Evolutionary conservation across 495 filamentous ascomycete species (phyloP).

Genomic region (Penicillium egyptiacum): DNA sequence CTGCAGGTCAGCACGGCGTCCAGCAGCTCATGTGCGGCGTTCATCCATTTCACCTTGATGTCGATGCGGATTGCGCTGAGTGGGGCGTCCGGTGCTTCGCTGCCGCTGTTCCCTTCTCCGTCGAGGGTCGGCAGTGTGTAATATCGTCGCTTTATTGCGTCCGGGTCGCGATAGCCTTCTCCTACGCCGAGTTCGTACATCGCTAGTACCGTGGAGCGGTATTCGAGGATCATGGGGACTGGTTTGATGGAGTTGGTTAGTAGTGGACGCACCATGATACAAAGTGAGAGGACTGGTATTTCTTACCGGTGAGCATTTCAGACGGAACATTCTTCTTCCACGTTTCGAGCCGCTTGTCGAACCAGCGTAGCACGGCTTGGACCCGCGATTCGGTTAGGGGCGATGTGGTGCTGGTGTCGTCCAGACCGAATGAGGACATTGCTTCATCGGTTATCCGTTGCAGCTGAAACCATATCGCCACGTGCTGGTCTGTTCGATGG

Average conservation of each 20-base stretch:
- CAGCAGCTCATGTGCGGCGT: conserved; percentile 48
- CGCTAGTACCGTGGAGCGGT: conserved; percentile 45
- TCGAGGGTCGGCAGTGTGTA: conserved; percentile 43
- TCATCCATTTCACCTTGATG: conserved; percentile 51
- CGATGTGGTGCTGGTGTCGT: conserved; percentile 46
- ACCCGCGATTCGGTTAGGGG: conserved; percentile 45
- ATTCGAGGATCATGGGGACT: conserved; percentile 49
- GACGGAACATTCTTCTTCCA: conserved; percentile 45
- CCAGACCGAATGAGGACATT: conserved; percentile 48
- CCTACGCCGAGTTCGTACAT: conserved; percentile 54
- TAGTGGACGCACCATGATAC: conserved; percentile 9
- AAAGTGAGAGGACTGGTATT: neutral
- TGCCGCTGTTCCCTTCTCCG: conserved; percentile 21
- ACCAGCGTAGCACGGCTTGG: conserved; percentile 48
- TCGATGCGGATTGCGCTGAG: conserved; percentile 48
- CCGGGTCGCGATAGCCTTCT: conserved; percentile 52
- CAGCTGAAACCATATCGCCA: conserved; percentile 49
- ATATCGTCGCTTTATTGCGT: conserved; percentile 39
- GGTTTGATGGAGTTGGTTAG: conserved; percentile 35
- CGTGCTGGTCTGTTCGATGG: conserved; percentile 39
- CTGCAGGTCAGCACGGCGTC: conserved; percentile 46
- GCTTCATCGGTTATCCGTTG: conserved; percentile 51
- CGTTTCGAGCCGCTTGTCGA: conserved; percentile 45
- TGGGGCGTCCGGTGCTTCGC: conserved; percentile 22
- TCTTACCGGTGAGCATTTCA: conserved; percentile 44